Evolutionary conservation across 805 yeast species (phyloP).

Genomic region (Ogataea nonfermentans): DNA sequence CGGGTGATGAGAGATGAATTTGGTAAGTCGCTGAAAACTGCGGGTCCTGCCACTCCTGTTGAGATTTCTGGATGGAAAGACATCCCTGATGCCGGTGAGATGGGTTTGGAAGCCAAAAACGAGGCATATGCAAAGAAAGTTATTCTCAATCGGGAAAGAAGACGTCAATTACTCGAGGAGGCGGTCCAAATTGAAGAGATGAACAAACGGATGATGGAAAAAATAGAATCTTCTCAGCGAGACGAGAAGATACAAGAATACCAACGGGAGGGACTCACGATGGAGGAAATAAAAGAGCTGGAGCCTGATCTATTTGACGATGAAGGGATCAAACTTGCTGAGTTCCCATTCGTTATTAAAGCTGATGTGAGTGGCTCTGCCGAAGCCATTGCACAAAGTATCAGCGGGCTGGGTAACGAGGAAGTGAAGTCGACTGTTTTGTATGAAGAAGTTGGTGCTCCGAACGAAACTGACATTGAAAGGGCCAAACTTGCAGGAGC

Average conservation of each 20-base stretch:
- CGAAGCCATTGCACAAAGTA: constrained; percentile 86
- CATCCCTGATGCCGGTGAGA: constrained; percentile 88
- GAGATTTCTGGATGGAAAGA: constrained; percentile 94
- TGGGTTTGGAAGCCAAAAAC: constrained; percentile 68
- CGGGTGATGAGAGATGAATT: constrained; percentile 72
- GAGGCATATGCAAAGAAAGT: constrained; percentile 79
- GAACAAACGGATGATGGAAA: constrained; percentile 63
- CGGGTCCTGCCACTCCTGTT: constrained; percentile 87
- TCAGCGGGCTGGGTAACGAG: constrained; percentile 80
- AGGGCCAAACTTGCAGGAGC: constrained; percentile 73
- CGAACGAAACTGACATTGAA: constrained; percentile 63
- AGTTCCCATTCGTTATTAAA: constrained; percentile 67
- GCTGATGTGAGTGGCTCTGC: constrained; percentile 95
- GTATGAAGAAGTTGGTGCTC: constrained; percentile 74
- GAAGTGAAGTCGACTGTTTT: constrained; percentile 74
- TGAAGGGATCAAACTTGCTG: constrained; percentile 31
- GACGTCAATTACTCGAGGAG: constrained; percentile 53
- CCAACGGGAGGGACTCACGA: constrained; percentile 57
- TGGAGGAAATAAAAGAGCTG: constrained; percentile 42
- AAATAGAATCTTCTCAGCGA: constrained; percentile 48
- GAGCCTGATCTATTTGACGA: constrained; percentile 34
- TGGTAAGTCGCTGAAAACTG: constrained; percentile 60
- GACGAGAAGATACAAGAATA: constrained; percentile 56
- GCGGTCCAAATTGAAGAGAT: constrained; percentile 64
- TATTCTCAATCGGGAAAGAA: constrained; percentile 56